phyloP scores from a whole-genome alignment of 2,329 filamentous ascomycete genomes.

The Penicillium digitatum region DNA sequence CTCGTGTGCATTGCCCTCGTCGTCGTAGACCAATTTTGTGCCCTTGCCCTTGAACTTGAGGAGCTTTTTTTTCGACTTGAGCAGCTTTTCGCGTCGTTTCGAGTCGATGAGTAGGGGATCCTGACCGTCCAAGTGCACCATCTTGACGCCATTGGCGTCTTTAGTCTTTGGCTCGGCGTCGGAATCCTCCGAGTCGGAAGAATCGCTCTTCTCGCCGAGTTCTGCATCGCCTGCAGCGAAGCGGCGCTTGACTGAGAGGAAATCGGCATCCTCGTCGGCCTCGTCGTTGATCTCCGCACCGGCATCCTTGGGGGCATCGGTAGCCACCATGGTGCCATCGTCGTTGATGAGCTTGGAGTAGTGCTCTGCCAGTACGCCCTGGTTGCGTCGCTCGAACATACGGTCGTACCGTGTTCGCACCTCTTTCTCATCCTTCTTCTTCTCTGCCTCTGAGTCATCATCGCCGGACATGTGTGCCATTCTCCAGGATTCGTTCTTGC shows the following conservation, averaged over 20 bases:
- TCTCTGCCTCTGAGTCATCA: constrained; percentile 48
- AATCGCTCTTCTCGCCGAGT: constrained; percentile 30
- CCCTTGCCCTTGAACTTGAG: constrained; percentile 85
- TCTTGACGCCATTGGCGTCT: constrained; percentile 41
- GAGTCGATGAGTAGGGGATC: constrained; percentile 82
- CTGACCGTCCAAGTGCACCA: constrained; percentile 54
- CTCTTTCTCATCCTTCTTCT: constrained; percentile 54
- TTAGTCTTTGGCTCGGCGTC: constrained; percentile 24
- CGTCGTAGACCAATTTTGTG: constrained; percentile 83
- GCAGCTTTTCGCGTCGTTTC: constrained; percentile 90
- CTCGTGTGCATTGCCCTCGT: constrained; percentile 79
- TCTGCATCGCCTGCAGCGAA: constrained; percentile 66
- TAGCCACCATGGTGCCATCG: constrained; percentile 46
- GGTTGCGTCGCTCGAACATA: constrained; percentile 96
- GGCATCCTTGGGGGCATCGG: constrained; percentile 13
- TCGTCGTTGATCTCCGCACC: constrained; percentile 42
- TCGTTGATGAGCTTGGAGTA: constrained; percentile 79
- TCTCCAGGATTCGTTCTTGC: constrained; percentile 79
- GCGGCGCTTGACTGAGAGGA: constrained; percentile 85
- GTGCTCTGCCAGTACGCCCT: constrained; percentile 90
- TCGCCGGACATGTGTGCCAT: constrained; percentile 59
- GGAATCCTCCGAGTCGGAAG: constrained; percentile 41
- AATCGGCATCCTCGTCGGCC: constrained; percentile 69
- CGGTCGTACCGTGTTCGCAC: constrained; percentile 93
- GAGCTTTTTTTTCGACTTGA: constrained; percentile 91